phyloP scores from a whole-genome alignment of 2,329 filamentous ascomycete genomes.

The Ophiostoma novo-ulmi region DNA sequence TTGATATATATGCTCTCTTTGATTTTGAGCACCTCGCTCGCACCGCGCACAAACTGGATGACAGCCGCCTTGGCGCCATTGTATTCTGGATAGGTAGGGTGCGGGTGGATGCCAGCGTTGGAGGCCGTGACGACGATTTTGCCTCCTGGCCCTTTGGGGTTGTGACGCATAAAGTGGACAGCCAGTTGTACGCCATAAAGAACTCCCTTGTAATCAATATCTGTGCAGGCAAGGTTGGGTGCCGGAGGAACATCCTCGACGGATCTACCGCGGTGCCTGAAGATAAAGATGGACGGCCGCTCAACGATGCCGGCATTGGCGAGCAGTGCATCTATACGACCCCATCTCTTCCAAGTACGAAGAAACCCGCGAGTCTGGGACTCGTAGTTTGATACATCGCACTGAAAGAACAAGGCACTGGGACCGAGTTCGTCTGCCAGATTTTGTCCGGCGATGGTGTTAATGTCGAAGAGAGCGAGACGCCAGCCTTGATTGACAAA shows the following conservation, averaged over 20 bases:
- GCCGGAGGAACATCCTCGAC: background rate
- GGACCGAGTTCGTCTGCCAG: background rate
- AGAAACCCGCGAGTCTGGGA: background rate
- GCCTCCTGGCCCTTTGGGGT: constrained; percentile 11
- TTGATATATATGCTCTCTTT: constrained; percentile 36
- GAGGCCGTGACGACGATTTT: constrained; percentile 23
- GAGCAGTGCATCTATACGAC: background rate
- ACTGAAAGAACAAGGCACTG: background rate
- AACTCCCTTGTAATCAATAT: background rate
- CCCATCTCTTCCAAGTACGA: background rate
- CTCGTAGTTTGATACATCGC: background rate
- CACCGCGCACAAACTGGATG: background rate
- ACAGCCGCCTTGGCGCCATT: constrained; percentile 36
- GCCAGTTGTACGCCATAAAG: background rate
- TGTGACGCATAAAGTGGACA: constrained; percentile 1
- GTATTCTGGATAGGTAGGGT: constrained; percentile 45
- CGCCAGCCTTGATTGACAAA: background rate
- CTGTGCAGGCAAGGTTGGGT: background rate
- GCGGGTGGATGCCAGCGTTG: constrained; percentile 42
- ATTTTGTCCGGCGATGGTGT: background rate
- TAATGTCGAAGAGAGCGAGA: background rate
- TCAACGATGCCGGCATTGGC: background rate
- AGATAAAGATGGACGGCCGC: background rate
- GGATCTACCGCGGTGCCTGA: background rate
- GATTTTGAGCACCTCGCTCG: background rate